Evolutionary conservation across 225 moss, liverwort and hornwort genomes (phyloP).

Genomic region (Thuidium tamariscinum): DNA sequence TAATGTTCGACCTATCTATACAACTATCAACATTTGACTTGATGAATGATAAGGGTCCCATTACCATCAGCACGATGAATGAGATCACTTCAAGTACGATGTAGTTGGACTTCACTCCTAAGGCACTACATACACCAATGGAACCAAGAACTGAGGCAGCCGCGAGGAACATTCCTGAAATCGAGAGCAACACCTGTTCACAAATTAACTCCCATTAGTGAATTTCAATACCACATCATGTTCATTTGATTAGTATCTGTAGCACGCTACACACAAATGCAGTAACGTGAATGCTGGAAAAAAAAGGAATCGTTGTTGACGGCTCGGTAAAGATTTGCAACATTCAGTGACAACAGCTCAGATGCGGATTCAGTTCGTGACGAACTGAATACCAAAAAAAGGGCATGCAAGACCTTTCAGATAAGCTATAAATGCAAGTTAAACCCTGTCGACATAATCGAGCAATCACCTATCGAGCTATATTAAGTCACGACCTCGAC

Average conservation of each 20-base stretch:
- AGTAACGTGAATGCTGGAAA: neutral
- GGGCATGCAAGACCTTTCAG: neutral
- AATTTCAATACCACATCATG: neutral
- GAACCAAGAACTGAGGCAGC: conserved; percentile 80
- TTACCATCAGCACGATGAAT: conserved; percentile 90
- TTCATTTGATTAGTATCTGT: neutral
- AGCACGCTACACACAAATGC: neutral
- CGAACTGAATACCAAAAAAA: neutral
- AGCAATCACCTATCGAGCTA: neutral
- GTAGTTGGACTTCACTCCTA: conserved; percentile 74
- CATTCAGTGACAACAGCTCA: neutral
- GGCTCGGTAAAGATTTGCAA: neutral
- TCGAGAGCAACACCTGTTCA: conserved; percentile 58
- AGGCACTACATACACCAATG: conserved; percentile 68
- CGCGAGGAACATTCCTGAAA: conserved; percentile 59
- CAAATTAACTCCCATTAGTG: neutral
- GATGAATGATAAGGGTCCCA: neutral
- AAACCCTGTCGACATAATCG: neutral
- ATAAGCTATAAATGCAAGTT: neutral
- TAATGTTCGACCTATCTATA: neutral
- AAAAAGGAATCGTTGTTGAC: neutral
- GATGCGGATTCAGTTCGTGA: neutral
- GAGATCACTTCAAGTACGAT: conserved; percentile 83
- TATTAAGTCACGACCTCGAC: neutral
- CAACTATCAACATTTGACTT: neutral